These are phyloP conservation scores for Candida boleticola DNA, from an alignment of 805 yeast genomes.

Conservation along the genomic window DNA sequence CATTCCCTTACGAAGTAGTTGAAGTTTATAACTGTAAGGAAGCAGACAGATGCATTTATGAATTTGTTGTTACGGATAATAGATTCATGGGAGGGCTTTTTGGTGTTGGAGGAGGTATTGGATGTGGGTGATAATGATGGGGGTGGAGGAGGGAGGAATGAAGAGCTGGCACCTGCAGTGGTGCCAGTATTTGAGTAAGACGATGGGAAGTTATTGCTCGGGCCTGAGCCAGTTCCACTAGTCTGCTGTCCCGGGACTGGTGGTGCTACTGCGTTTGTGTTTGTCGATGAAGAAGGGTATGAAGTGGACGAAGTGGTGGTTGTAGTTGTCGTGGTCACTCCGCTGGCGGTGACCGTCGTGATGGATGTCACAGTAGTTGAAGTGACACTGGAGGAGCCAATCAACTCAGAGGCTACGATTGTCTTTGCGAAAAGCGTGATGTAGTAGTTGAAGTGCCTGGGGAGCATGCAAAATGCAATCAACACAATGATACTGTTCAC, in stretches of 20 bases:
- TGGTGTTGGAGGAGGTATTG: background rate
- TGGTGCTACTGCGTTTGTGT: slow-evolving; percentile 8
- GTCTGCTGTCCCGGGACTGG: background rate
- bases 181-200: background rate
- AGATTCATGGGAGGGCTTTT: slow-evolving; percentile 7
- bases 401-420: slow-evolving; percentile 27
- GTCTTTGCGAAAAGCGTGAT: slow-evolving; percentile 27
- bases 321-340: slow-evolving; percentile 18
- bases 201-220: no score
- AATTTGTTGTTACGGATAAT: slow-evolving; percentile 12
- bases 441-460: slow-evolving; percentile 12
- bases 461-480: background rate
- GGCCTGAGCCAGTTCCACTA: background rate
- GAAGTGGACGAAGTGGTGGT: slow-evolving; percentile 13
- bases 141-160: background rate
- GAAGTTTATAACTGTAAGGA: slow-evolving; percentile 17
- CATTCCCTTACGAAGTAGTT: slow-evolving; percentile 16
- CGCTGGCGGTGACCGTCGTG: background rate
- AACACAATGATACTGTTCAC: slow-evolving; percentile 1
- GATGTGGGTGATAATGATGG: background rate
- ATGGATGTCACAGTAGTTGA: slow-evolving; percentile 4
- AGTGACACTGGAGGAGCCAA: slow-evolving; percentile 25
- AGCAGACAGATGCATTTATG: slow-evolving; percentile 20
- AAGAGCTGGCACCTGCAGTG: background rate
- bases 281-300: slow-evolving; percentile 10